Evolutionary conservation across 768 basidiomycete species (phyloP), one percentile per base, ranked within the genome.

Genomic region (Lentinus brumalis): DNA sequence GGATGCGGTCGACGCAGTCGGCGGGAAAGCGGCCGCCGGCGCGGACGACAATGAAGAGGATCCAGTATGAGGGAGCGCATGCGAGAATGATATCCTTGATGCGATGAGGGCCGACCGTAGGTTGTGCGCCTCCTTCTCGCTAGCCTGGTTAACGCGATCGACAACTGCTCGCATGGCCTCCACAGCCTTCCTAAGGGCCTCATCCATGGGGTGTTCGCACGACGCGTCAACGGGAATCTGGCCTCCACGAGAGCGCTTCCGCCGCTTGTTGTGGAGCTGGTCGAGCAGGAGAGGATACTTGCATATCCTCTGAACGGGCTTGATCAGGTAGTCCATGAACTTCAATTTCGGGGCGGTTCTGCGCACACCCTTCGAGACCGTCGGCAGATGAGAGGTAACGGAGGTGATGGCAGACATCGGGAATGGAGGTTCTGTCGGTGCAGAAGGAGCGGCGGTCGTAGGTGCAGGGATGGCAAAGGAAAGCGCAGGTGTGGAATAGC

Each of bases 221-320:
- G 35, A 35, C 1, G 35, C 46, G 26, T 49, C 46, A 21, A 9
- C 46, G 21, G 8, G 9, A 29, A 26, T 26, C 10, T 18, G 12
- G 18, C 29, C 18, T 18, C 11, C 21, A 6, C 21, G 26, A 15
- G 12, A 4, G 21, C 50, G 40, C 40, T 35, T 15, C 49, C 29
- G 18, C 21, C 51, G 56, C 45, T 50, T 53, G 14, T 21, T 50
- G 31, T 53, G 63, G 49, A 97, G 81, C 67, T 91, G 87, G 59
- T 87, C 88, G 47, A 99, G 83, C 9, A 99, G 81, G 53, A 98
- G 82, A 16, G 95, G 94, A 70, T 99, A 99, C 67, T 89, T 92
- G 83, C 96, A 98, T 52, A 99, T 89, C 53, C 95, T 81, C 74
- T 99, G 96, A 15, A 98, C 83, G n/a, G 96, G 96, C 74, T 94